These are phyloP conservation scores for Amylocystis lapponica DNA, from an alignment of 768 basidiomycete species.

Conservation along the genomic window DNA sequence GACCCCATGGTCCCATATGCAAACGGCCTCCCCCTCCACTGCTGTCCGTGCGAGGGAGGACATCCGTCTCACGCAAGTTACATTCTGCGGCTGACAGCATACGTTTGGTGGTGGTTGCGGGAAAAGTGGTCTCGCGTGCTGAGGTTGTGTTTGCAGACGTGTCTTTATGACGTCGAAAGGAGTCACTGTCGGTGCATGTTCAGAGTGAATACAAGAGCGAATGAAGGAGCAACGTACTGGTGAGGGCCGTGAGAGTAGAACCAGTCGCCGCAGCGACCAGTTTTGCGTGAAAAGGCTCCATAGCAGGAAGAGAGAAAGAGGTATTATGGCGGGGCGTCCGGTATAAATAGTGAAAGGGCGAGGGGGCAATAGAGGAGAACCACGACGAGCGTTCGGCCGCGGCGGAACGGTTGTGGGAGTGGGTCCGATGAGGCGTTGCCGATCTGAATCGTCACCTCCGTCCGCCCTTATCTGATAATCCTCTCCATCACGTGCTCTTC, in stretches of 20 bases:
- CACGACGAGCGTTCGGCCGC: constrained; percentile 1
- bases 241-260: constrained; percentile 77
- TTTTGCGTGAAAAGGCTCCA: constrained; percentile 78
- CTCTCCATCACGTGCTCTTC: background rate
- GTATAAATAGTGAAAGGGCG: background rate
- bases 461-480: constrained; percentile 6
- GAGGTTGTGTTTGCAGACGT: constrained; percentile 88
- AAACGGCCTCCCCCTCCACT: constrained; percentile 64
- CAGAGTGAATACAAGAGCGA: background rate
- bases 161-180: constrained; percentile 99
- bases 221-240: constrained; percentile 48
- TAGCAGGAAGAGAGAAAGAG: constrained; percentile 18
- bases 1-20: constrained; percentile 71
- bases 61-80: constrained; percentile 68
- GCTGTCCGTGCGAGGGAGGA: constrained; percentile 63
- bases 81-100: constrained; percentile 69
- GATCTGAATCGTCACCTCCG: constrained; percentile 4
- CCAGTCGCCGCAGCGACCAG: constrained; percentile 75
- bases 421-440: background rate
- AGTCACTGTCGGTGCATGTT: constrained; percentile 63
- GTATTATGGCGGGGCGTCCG: background rate
- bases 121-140: too few relatives aligned
- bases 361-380: background rate
- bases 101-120: constrained; percentile 46
- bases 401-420: background rate